Conservation (phyloP, 2,329 filamentous ascomycete species). For the Alternaria gaisen region DNA sequence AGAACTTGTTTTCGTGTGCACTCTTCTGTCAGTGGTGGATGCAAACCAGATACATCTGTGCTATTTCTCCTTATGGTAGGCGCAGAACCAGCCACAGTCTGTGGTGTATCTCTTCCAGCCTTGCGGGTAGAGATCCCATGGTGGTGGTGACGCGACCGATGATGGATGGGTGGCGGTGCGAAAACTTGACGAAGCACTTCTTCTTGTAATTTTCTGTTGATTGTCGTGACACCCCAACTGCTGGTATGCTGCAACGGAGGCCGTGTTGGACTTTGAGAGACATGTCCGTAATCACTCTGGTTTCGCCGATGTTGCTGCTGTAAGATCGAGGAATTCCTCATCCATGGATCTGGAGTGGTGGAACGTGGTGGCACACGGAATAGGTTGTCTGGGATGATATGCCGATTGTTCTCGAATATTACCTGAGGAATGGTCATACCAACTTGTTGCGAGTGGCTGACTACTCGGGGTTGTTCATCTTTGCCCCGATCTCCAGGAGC, state of each 20-base stretch:
- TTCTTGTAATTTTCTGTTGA: constrained; percentile 87
- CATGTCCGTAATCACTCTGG: constrained; percentile 44
- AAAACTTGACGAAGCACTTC: constrained; percentile 95
- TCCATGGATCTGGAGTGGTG: constrained; percentile 51
- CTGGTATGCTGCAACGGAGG: constrained; percentile 59
- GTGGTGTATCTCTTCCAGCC: constrained; percentile 36
- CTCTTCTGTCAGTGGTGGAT: constrained; percentile 41
- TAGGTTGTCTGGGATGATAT: constrained; percentile 87
- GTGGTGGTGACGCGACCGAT: constrained; percentile 75
- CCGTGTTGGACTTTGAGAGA: constrained; percentile 38
- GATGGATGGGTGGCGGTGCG: constrained; percentile 81
- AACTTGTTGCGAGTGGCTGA: constrained; percentile 79
- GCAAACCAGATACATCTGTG: constrained; percentile 46
- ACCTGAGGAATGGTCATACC: constrained; percentile 80
- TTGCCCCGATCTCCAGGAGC: constrained; percentile 17
- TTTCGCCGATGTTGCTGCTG: constrained; percentile 48
- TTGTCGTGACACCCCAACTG: constrained; percentile 88
- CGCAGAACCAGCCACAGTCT: constrained; percentile 43
- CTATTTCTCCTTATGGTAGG: constrained; percentile 51
- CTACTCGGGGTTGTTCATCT: constrained; percentile 55
- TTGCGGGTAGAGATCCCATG: constrained; percentile 66
- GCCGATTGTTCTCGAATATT: constrained; percentile 90
- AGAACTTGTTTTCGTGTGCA: constrained; percentile 55
- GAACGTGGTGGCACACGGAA: constrained; percentile 68
- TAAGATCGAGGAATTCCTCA: constrained; percentile 36